Evolutionary conservation across 345 rosid species (phyloP).

Genomic region (Luvunga scandens): DNA sequence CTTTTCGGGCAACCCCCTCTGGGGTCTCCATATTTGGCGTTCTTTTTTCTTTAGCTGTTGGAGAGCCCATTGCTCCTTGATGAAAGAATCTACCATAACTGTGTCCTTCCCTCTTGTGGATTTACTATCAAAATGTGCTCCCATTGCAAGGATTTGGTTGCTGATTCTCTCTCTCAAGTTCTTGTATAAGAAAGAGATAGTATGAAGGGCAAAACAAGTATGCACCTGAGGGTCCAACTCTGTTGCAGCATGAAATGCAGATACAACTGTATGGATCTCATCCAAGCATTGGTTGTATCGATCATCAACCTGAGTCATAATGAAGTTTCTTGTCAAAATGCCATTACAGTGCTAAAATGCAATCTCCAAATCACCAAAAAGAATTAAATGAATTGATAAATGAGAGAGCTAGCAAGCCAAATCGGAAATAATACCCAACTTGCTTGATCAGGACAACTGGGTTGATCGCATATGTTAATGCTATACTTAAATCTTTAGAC

Average conservation of each 20-base stretch:
- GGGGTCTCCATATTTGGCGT: constrained; percentile 89
- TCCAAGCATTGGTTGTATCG: constrained; percentile 76
- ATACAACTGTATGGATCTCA: constrained; percentile 86
- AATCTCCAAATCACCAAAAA: background rate
- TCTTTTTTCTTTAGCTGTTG: constrained; percentile 77
- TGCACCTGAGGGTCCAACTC: constrained; percentile 85
- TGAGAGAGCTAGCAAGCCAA: background rate
- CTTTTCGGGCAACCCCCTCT: constrained; percentile 87
- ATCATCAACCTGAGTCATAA: constrained; percentile 68
- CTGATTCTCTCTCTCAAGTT: constrained; percentile 83
- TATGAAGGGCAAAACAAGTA: constrained; percentile 71
- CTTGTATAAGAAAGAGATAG: constrained; percentile 65
- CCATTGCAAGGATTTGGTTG: constrained; percentile 73
- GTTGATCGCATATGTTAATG: background rate
- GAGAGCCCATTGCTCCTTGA: constrained; percentile 74
- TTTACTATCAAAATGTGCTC: constrained; percentile 33
- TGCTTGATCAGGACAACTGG: background rate
- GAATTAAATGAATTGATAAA: background rate
- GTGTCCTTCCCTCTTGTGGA: constrained; percentile 38
- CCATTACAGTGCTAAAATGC: background rate
- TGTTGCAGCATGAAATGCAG: constrained; percentile 94
- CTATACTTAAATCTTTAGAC: background rate
- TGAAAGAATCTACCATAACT: constrained; percentile 40
- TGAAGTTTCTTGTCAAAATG: background rate
- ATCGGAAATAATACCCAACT: background rate